Evolutionary conservation across 805 yeast species (phyloP), one percentile per base, ranked within the genome.

Genomic region (Kodamaea kakaduensis): DNA sequence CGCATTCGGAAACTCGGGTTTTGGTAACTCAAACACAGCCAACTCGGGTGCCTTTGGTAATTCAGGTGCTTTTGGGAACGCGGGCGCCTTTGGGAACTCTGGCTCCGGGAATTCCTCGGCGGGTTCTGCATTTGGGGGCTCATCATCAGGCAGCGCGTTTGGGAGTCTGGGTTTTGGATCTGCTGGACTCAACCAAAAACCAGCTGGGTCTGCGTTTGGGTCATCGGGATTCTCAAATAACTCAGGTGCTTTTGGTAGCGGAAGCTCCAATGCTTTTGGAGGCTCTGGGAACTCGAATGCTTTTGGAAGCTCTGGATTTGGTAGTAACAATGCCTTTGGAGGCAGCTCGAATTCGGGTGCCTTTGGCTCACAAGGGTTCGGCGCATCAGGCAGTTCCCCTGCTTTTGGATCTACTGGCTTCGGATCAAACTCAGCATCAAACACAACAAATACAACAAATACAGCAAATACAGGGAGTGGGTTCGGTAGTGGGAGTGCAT

Each of bases 1-100:
- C n/a, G n/a, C n/a, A 3, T 32, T 32, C 25, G 35, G 35, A 14
- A 32, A 14, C 31, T 25, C 35, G 4, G 35, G 35, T 2, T 34
- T 34, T 27, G 36, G 31, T 12, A 38, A 4, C 18, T 18, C 32
- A 5, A 12, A 24, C n/a, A 9, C 31, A 9, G 21, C 16, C n/a
- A 17, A n/a, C 57, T 6, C 45, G 49, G n/a, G n/a, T n/a, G n/a
- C 3, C 10, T n/a, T 10, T 12, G 10, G 10, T n/a, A 24, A 12
- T 6, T n/a, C 16, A 13, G 24, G 24, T 17, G 24, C 32, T 18
- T 29, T 29, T 29, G 32, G 32, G 7, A 38, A 34, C 4, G 22
- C 9, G 9, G 22, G 22, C 9, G 22, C 22, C 9, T 50, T 49
- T 40, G 59, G 56, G 5, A 31, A 51, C 8, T 36, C 50, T 6